Base-by-base conservation (phyloP, 257 asterid species). In the Misopates orontium region DNA sequence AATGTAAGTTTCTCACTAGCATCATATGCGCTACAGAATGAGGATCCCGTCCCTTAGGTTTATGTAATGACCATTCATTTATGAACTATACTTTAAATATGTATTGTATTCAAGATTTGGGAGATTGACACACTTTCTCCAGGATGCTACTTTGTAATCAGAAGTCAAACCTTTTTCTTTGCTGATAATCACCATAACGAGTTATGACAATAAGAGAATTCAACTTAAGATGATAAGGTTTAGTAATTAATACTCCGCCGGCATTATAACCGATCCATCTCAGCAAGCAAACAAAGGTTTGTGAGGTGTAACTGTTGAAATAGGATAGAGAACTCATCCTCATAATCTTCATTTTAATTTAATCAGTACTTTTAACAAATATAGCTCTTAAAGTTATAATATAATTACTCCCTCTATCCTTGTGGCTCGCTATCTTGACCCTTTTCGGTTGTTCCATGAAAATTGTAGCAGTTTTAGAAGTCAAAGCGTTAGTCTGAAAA, bases 1-100 rank as follows among this genome's bases (percentile, higher is more conserved):
- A 68, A 28, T 5, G 20, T 44, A 55, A 73, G 56, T 47, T 54
- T 20, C 63, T n/a, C 24, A 47, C 45, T 19, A n/a, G 14, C 52
- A 48, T n/a, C 49, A 66, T 42, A 8, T 50, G 51, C 15, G 36
- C 17, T 49, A 41, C 50, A 69, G n/a, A 32, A 28, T 58, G 39
- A 18, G 56, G 18, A 57, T 48, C 16, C 13, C 48, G 2, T 45
- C 8, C 18, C 51, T 45, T 32, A 32, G 48, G 17, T 39, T 24
- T 10, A 28, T 51, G n/a, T 49, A 50, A 21, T 17, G 54, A 16
- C 5, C 40, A 8, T 40, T 4, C 55, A 17, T 25, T 18, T 25
- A 24, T 13, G 14, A 54, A 66, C 16, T 19, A 54, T 16, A 22
- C 54, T 19, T n/a, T 17, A n/a, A 45, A 4, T 18, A 4, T 4